Base-by-base conservation (phyloP, 768 basidiomycete genomes). In the Pleurotus cornucopiae region DNA sequence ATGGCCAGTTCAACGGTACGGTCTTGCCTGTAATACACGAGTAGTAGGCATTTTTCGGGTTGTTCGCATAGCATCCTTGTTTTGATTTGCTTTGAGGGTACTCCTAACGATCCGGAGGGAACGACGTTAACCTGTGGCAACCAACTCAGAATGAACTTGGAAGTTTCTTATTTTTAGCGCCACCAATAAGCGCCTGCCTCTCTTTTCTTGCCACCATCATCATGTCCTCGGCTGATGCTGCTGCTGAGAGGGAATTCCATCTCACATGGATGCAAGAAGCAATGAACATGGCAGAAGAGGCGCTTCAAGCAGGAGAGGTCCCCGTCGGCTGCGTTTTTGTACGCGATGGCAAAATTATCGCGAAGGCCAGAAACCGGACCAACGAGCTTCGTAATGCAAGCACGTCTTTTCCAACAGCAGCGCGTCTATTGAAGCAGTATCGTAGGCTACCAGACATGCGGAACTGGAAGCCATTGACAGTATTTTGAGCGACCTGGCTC, bases 271-370 rank as follows among this genome's bases (percentile, higher is more conserved):
- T 97, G 93, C 72, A 76, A 49, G 80, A 86, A 61, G 94, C 94
- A 2, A 81, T 96, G 76, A 67, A 67, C 3, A 94, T 95, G 93
- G 91, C 91, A 48, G 83, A 89, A 62, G 92, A 98, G 69, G 97
- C 97, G 3, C 73, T 98, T 23, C 75, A 77, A 26, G 84, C 87
- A 1, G 78, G 82, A 20, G 97, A 99, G 71, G 97, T 98, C 4
- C 97, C 97, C 1, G 95, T 99, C 0, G 97, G 97, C 18, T 98
- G 97, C 62, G 83, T 99, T 6, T 97, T 98, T 62, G 91, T 98
- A 6, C 81, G 91, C 59, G 79, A 87, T 53, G 82, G 77, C n/a
- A 66, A 63, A 26, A 77, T 91, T 57, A 90, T 99, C 58, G 94
- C 96, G 1, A 77, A 78, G 63, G 96, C 94, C 1, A 76, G 97